Percentiles rank a stretch among this genome's conserved stretches.
Conservation (phyloP, 352 stramenopile species). For the Pythium vanterpoolii region DNA sequence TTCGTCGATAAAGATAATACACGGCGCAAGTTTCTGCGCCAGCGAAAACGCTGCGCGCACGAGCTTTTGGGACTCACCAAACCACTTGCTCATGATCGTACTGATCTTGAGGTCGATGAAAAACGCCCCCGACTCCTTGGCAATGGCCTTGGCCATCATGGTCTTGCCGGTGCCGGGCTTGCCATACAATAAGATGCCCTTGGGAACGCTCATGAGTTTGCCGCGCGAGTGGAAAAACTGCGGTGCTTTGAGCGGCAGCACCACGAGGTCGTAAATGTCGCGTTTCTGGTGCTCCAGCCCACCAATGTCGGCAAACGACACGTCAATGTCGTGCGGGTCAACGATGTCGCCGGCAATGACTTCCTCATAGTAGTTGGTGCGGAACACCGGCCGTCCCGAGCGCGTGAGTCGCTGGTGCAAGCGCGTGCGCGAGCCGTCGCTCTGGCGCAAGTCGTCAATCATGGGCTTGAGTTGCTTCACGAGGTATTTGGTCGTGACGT, state of each 20-base stretch:
- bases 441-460: conserved; percentile 75
- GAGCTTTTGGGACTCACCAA: conserved; percentile 83
- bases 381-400: conserved; percentile 62
- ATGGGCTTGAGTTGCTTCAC: conserved; percentile 86
- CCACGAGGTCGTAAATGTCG: conserved; percentile 95
- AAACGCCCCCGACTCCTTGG: conserved; percentile 98
- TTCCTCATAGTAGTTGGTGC: conserved; percentile 86
- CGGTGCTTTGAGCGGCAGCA: conserved; percentile 90
- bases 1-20: conserved; percentile 87
- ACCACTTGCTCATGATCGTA: conserved; percentile 74
- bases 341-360: conserved; percentile 94
- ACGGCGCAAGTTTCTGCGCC: conserved; percentile 66
- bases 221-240: conserved; percentile 90
- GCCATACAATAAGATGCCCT: conserved; percentile 98
- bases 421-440: conserved; percentile 59
- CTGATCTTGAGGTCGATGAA: conserved; percentile 77
- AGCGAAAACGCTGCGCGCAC: conserved; percentile 68
- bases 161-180: conserved; percentile 99
- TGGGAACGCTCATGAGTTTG: conserved; percentile 87
- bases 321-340: conserved; percentile 90
- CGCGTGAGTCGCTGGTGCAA: conserved; percentile 68
- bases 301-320: conserved; percentile 94
- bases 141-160: conserved; percentile 97
- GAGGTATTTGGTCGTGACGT: conserved; percentile 77
- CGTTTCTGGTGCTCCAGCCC: conserved; percentile 95